Base-by-base conservation (phyloP, 1,139 yeast species). In the Meyerozyma carpophila region DNA sequence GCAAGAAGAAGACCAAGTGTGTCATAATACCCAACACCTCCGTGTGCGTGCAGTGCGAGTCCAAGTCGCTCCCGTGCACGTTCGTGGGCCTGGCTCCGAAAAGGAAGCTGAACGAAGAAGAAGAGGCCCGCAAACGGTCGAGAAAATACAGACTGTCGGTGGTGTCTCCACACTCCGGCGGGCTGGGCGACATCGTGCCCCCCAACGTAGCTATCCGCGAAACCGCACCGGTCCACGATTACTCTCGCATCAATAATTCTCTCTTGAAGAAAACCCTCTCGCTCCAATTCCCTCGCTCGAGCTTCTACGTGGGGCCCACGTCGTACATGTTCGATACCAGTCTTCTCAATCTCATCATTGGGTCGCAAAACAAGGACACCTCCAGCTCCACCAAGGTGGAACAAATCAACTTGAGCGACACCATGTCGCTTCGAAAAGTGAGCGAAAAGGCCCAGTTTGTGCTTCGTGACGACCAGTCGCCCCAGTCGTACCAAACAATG, bases 241-340 rank as follows among this genome's bases (percentile, higher is more conserved):
- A 78, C 56, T 70, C 81, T 1, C 56, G 66, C 36, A 77, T 78
- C 66, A 76, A 68, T 54, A 73, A 77, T 52, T 70, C 76, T 11
- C 54, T 70, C 8, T 56, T 71, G 43, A 70, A 68, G 50, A 72
- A 70, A 48, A 73, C 77, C 1, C 58, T 72, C 10, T 68, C 75
- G 10, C 59, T 81, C 37, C 91, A 83, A 54, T 84, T 79, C 52
- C 93, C 94, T 1, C 65, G 93, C 44, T 84, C 91, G 0, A 81
- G 89, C 31, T 84, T 84, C 56, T 84, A 80, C 54, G 80, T 84
- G 26, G 94, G 94, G 0, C 81, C 90, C 1, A 82, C 90, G 0
- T 82, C 90, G 1, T 68, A 66, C 32, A 69, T 82, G 41, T 84
- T 78, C 57, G 93, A 84, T 59, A 66, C 76, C 10, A 70, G 75